Evolutionary conservation across 2,329 filamentous ascomycete species (phyloP), one percentile per base, ranked within the genome.

Genomic region (Xylariaceae sp.): DNA sequence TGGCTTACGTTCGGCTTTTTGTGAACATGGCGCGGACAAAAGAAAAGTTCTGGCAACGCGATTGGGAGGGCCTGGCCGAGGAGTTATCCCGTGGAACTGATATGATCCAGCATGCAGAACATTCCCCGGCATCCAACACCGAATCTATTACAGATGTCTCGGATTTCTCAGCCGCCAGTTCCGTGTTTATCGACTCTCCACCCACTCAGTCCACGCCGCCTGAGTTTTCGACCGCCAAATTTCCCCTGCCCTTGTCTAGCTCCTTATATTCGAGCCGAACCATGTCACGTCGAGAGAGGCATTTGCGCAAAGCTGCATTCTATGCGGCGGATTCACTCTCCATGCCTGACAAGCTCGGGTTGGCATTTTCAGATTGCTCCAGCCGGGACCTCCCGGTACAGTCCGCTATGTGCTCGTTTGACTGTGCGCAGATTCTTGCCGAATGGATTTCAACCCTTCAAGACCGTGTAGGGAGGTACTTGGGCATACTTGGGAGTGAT

Each of bases 361-460:
- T 93, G 34, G 91, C 90, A 0, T 94, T 93, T 74, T 88, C 89
- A 6, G 92, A 96, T 64, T 87, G 90, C 62, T 88, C 87, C 1
- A 92, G 89, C 56, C 83, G 90, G 50, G 92, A 97, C 70, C 80
- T 97, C 10, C 92, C 94, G 0, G 83, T 96, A 45, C 93, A 96
- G 71, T 92, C 90, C 11, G 90, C 92, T 1, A 87, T 97, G 80
- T 97, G 93, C 73, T 87, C 89, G 4, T 95, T 96, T 68, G 93
- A 97, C 70, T 97, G 93, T 70, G 89, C 90, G 2, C 92, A 97
- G 70, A 91, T 97, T 1, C 82, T 99, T 37, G 91, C 91, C 0
- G 93, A 97, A 74, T 99, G 93, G 93, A 84, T 94, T 47, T 89
- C 90, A 4, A 94, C 92, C 1, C 84, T 97, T 2, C 94, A 99